These are phyloP conservation scores for Ophiobolus disseminans DNA, from an alignment of 2,329 filamentous ascomycete species.

Conservation along the genomic window DNA sequence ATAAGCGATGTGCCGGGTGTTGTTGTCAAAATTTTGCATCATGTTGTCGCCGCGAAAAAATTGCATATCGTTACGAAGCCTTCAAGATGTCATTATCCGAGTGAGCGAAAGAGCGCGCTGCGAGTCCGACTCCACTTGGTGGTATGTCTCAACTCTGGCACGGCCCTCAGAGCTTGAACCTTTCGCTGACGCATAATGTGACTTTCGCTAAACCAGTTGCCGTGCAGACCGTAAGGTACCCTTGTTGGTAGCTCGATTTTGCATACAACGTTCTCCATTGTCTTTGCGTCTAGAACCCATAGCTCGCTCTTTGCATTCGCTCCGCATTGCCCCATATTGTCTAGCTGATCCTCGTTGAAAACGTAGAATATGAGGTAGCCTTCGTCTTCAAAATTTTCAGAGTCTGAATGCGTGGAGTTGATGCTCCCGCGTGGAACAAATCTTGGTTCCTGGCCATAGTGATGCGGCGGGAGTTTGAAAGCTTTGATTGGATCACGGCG, in stretches of 20 bases:
- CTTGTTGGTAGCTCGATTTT: constrained; percentile 68
- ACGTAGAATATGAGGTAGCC: constrained; percentile 73
- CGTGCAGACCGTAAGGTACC: constrained; percentile 71
- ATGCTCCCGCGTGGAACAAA: constrained; percentile 60
- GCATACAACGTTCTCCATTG: constrained; percentile 67
- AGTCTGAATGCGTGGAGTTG: not conserved
- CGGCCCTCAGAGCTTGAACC: constrained; percentile 29
- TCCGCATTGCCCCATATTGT: constrained; percentile 57
- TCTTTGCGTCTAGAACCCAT: constrained; percentile 71
- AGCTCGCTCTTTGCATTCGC: constrained; percentile 61
- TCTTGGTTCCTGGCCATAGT: constrained; percentile 71
- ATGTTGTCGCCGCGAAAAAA: no score
- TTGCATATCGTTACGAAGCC: no score
- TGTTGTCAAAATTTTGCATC: no score
- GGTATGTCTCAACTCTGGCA: constrained; percentile 13
- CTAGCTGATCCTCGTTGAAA: constrained; percentile 71
- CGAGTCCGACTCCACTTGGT: constrained; percentile 17
- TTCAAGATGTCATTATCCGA: constrained; percentile 11
- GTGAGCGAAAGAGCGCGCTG: constrained; percentile 14
- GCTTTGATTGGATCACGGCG: constrained; percentile 64
- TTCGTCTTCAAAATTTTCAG: constrained; percentile 62
- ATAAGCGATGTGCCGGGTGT: no score
- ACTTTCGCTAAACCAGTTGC: constrained; percentile 48
- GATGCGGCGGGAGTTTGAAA: constrained; percentile 66
- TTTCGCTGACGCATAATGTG: constrained; percentile 41